Base-by-base conservation (phyloP, 192 early-diverging fungal species). In the Helicostylum pulchrum region DNA sequence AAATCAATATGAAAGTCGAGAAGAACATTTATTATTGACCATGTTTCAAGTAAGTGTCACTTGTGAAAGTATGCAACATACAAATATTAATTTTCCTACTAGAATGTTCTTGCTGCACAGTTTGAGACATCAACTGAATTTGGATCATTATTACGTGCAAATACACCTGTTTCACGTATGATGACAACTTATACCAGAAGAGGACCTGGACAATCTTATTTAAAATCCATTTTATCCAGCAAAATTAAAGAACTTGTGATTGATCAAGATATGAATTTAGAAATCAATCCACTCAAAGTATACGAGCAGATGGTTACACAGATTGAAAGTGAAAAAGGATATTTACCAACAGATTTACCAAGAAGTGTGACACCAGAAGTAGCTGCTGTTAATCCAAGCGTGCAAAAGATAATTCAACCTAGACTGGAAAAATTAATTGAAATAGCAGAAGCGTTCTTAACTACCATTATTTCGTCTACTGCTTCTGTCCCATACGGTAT, bases 121-220 rank as follows among this genome's bases (percentile, higher is more conserved):
- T 97, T 98, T 71, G 94, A 94, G 61, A 86, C 86, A 21, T 87
- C 92, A 0, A 90, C 86, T 19, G 92, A 96, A 68, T 96, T 94
- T 57, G 89, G 87, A 32, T 92, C 87, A n/a, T 77, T 98, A n/a
- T 80, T 98, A 63, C 92, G 96, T 34, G 93, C 95, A 51, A 98
- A 98, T 78, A 96, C 94, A n/a, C 93, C 96, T 0, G 92, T 97
- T 8, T 96, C 95, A 19, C 88, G 96, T 32, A 97, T 97, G 94
- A 95, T 98, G 93, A 96, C 95, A 39, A 94, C 94, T 1, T 98
- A 98, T 73, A 95, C 94, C 0, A 85, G 94, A 53, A 89, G 96
- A 43, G 92, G 93, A 9, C 92, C 92, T 6, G 95, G 95, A 26
- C 93, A 95, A 79, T 88, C 90, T 26, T 98, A 98, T 62, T 76